These are phyloP conservation scores for Malassezia nana DNA, from an alignment of 1,284 basidiomycete species.

Conservation along the genomic window DNA sequence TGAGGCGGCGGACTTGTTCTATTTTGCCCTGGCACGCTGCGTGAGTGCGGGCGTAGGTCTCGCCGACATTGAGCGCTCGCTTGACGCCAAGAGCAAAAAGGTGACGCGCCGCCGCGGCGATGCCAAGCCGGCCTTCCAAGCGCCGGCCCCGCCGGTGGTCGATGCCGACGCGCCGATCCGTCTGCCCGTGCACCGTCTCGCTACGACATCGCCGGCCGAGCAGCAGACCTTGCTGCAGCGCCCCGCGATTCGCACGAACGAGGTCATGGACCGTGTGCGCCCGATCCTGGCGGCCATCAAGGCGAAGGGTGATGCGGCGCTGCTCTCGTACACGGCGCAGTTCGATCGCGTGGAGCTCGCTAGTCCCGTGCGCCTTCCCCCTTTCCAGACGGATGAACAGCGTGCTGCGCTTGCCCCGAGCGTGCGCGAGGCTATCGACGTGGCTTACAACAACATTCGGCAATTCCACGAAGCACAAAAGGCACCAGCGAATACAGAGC, in stretches of 20 bases:
- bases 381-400: conserved; percentile 52
- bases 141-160: conserved; percentile 33
- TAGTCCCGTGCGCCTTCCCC: conserved; percentile 49
- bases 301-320: conserved; percentile 69
- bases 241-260: conserved; percentile 80
- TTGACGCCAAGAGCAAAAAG: conserved; percentile 78
- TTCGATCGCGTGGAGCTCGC: conserved; percentile 71
- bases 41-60: conserved; percentile 72
- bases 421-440: conserved; percentile 73
- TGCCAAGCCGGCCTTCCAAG: conserved; percentile 76
- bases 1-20: conserved; percentile 89
- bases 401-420: conserved; percentile 37
- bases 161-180: conserved; percentile 52
- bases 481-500: conserved; percentile 14
- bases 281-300: conserved; percentile 88
- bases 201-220: conserved; percentile 54
- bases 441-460: conserved; percentile 81
- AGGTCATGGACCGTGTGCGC: conserved; percentile 88
- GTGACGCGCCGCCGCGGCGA: conserved; percentile 81
- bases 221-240: conserved; percentile 67
- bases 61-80: conserved; percentile 70
- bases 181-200: conserved; percentile 34
- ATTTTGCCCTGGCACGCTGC: conserved; percentile 85
- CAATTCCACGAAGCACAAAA: conserved; percentile 47
- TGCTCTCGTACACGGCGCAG: conserved; percentile 80